Percentiles rank a stretch among this genome's conserved stretches.
phyloP scores from a whole-genome alignment of 2,329 filamentous ascomycete genomes.

The Claviceps pazoutovae region DNA sequence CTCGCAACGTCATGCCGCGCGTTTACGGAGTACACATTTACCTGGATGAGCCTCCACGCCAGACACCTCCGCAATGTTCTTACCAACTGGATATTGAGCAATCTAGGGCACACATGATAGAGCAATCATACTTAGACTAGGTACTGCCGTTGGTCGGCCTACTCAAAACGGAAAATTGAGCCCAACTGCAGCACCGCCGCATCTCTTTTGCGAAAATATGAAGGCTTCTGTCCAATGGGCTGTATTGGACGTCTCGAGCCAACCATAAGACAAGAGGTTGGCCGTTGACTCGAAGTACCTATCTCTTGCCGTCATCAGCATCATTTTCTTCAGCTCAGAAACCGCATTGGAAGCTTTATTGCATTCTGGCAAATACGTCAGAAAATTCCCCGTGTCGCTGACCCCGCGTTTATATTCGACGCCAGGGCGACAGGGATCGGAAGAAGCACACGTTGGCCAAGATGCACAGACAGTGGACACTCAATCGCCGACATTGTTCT shows the following conservation, averaged over 20 bases:
- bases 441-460: background rate
- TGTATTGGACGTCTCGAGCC: background rate
- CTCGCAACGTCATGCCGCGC: background rate
- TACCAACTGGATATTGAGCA: background rate
- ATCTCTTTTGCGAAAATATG: background rate
- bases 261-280: background rate
- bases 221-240: background rate
- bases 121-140: background rate
- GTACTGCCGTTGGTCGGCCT: background rate
- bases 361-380: background rate
- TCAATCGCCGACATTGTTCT: background rate
- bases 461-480: background rate
- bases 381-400: background rate
- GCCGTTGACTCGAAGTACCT: background rate
- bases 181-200: background rate
- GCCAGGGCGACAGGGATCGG: background rate
- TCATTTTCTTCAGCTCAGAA: background rate
- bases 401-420: background rate
- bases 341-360: background rate
- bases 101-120: background rate
- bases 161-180: background rate
- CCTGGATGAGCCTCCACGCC: background rate
- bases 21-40: background rate
- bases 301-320: background rate
- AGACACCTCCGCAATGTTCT: background rate